These are phyloP conservation scores for Penicillium arizonense DNA, from an alignment of 495 filamentous ascomycete genomes.

Conservation along the genomic window DNA sequence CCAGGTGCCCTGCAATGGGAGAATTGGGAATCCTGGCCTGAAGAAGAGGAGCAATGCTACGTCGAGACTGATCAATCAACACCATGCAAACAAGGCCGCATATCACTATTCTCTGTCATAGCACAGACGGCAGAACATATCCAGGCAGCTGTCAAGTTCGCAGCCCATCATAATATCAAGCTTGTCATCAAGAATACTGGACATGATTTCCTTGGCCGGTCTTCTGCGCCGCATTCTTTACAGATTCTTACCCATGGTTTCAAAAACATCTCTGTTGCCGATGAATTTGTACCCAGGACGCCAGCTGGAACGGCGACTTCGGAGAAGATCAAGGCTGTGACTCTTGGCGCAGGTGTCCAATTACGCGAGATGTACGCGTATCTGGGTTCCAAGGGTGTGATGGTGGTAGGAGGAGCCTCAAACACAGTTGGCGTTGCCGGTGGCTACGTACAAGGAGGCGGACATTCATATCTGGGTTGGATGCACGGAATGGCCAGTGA, in stretches of 20 bases:
- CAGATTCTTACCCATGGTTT: conserved; percentile 54
- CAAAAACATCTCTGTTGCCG: conserved; percentile 34
- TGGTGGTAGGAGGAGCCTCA: conserved; percentile 14
- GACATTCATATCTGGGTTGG: conserved; percentile 45
- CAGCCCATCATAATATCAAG: conserved; percentile 34
- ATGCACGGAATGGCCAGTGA: conserved; percentile 34
- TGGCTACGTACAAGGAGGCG: conserved; percentile 57
- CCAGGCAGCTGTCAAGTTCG: conserved; percentile 36
- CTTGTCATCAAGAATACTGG: conserved; percentile 59
- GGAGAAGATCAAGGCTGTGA: conserved; percentile 37
- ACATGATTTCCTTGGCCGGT: conserved; percentile 52
- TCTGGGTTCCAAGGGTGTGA: conserved; percentile 17
- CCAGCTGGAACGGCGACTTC: background rate
- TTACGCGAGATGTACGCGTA: conserved; percentile 41
- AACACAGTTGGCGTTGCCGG: conserved; percentile 34
- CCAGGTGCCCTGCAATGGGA: conserved; percentile 38
- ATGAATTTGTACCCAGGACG: conserved; percentile 13
- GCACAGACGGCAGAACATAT: conserved; percentile 27
- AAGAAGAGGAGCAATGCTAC: conserved; percentile 54
- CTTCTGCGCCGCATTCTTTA: conserved; percentile 50
- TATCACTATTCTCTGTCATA: conserved; percentile 38
- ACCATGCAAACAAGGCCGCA: conserved; percentile 28
- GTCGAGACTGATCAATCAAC: conserved; percentile 41
- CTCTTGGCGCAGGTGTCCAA: conserved; percentile 47
- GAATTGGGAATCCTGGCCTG: conserved; percentile 50